These are phyloP conservation scores for Solanum arcanum DNA, from an alignment of 257 asterid species.

Conservation along the genomic window DNA sequence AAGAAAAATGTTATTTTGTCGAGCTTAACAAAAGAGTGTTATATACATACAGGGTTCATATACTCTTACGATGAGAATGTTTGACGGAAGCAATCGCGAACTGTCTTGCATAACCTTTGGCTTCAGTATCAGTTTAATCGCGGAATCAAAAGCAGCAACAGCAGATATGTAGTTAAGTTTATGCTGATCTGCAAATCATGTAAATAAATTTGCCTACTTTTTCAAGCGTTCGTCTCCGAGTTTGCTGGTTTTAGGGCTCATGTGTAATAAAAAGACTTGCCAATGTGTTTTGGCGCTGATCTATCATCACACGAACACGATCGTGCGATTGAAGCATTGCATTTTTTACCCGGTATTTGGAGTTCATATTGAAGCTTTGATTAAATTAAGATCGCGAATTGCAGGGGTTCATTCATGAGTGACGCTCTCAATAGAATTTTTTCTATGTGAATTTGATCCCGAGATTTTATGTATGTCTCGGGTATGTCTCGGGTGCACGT, in stretches of 20 bases:
- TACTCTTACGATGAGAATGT: conserved; percentile 17
- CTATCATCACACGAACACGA: neutral
- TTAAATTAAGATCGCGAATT: no score
- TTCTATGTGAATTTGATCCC: no score
- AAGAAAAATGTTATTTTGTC: neutral
- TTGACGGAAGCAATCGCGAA: conserved; percentile 7
- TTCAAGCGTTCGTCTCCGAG: neutral
- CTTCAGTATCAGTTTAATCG: conserved; percentile 18
- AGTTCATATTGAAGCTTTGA: no score
- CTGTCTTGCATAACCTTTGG: conserved; percentile 25
- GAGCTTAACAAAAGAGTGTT: neutral
- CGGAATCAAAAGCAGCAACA: conserved; percentile 8
- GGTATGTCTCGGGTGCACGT: no score
- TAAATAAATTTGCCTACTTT: neutral
- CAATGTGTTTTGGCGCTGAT: neutral
- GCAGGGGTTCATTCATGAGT: no score
- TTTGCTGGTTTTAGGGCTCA: neutral
- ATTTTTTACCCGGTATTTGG: no score
- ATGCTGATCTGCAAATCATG: neutral
- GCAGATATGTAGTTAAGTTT: neutral
- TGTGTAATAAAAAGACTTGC: neutral
- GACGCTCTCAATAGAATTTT: no score
- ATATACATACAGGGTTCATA: conserved; percentile 17
- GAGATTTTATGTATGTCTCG: no score
- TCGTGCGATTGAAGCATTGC: neutral